Evolutionary conservation across 768 basidiomycete genomes (phyloP).

Genomic region (Mycena indigotica): DNA sequence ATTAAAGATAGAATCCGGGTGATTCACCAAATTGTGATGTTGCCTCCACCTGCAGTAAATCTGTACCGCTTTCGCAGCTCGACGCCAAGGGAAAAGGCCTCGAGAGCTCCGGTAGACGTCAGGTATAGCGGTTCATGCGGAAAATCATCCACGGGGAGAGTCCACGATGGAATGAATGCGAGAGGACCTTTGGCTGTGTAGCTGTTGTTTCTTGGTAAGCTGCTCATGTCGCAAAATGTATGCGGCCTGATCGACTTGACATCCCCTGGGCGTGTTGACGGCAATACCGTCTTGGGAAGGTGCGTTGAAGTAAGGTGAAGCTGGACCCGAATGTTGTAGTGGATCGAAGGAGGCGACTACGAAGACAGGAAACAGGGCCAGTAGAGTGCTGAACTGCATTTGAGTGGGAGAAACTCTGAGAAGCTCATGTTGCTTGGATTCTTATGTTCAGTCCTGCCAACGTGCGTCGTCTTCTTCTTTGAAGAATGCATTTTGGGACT

Average conservation of each 20-base stretch:
- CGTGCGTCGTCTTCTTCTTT: no score
- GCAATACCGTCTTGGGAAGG: constrained; percentile 40
- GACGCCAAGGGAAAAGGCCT: constrained; percentile 44
- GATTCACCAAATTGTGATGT: constrained; percentile 44
- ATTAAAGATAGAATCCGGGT: background rate
- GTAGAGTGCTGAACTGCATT: no score
- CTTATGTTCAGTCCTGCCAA: no score
- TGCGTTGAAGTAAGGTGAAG: constrained; percentile 47
- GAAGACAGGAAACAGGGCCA: constrained; percentile 1
- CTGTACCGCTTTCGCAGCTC: constrained; percentile 41
- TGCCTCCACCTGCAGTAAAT: constrained; percentile 42
- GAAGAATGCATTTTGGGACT: no score
- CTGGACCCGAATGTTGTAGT: constrained; percentile 44
- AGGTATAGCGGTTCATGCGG: constrained; percentile 43
- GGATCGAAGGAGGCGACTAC: constrained; percentile 33
- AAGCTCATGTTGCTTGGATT: background rate
- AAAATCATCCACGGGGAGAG: constrained; percentile 41
- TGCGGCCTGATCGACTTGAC: constrained; percentile 45
- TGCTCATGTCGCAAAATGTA: constrained; percentile 46
- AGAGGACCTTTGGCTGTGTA: constrained; percentile 42
- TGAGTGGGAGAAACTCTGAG: constrained; percentile 3
- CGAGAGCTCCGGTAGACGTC: constrained; percentile 39
- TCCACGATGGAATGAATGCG: constrained; percentile 44
- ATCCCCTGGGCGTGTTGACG: constrained; percentile 36
- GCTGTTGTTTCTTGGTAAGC: constrained; percentile 38